A percentile compares a stretch with the other conserved stretches of the same genome.
Conservation (phyloP, 129 eudicot species). For the Apium graveolens region DNA sequence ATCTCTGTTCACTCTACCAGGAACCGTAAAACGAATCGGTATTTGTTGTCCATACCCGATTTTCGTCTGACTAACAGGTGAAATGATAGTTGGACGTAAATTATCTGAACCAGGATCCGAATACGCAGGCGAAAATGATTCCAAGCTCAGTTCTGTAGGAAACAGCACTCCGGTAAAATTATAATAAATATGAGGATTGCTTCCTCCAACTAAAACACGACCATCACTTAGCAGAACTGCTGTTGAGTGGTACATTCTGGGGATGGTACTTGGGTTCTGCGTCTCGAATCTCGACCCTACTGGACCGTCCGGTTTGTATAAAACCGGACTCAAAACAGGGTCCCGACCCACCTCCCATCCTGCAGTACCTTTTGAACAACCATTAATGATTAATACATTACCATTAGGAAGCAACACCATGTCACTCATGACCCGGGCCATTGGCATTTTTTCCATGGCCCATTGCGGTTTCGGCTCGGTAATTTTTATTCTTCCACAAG, state of each 20-base stretch:
- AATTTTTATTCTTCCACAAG: constrained; percentile 50
- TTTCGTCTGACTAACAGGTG: constrained; percentile 14
- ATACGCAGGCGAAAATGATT: constrained; percentile 64
- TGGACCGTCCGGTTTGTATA: constrained; percentile 33
- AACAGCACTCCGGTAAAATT: constrained; percentile 44
- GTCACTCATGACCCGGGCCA: constrained; percentile 64
- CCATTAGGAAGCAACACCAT: constrained; percentile 56
- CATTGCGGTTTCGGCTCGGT: constrained; percentile 50
- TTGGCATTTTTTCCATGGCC: constrained; percentile 66
- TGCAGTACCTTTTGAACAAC: constrained; percentile 44
- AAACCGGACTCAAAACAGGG: constrained; percentile 51
- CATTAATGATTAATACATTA: constrained; percentile 51
- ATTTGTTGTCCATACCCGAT: constrained; percentile 27
- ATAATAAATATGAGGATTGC: constrained; percentile 52
- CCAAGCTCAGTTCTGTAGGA: constrained; percentile 70
- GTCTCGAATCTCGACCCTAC: constrained; percentile 34
- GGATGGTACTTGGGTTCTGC: constrained; percentile 32
- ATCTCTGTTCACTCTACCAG: constrained; percentile 11
- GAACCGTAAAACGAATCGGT: constrained; percentile 23
- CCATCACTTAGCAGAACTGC: constrained; percentile 56
- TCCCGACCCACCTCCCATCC: constrained; percentile 58
- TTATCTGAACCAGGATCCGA: constrained; percentile 15
- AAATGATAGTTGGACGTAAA: constrained; percentile 43
- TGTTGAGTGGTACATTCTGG: constrained; percentile 66
- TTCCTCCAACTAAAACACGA: constrained; percentile 55